Percentiles rank a stretch among this genome's conserved stretches.
Evolutionary conservation across 2,329 filamentous ascomycete genomes (phyloP).

Genomic region (Tolypocladium guangdongense): DNA sequence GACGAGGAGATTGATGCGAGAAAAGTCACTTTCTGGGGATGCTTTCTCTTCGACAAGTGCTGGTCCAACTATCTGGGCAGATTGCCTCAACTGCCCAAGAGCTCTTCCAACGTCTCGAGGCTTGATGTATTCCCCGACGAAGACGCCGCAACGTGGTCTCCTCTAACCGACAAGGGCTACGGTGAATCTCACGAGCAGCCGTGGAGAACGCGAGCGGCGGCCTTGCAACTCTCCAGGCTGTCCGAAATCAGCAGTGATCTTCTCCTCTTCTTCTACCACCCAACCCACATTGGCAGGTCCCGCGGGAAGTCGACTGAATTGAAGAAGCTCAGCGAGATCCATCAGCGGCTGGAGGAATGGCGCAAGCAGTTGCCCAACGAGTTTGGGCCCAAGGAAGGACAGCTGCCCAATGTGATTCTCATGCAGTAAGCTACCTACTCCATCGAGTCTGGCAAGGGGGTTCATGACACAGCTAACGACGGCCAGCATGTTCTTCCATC

Average conservation of each 20-base stretch:
- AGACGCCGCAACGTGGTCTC: constrained; percentile 76
- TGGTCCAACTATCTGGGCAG: constrained; percentile 97
- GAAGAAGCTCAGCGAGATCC: constrained; percentile 86
- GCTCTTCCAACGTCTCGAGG: constrained; percentile 74
- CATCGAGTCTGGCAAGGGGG: neutral
- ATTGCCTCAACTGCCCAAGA: constrained; percentile 72
- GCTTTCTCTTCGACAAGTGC: constrained; percentile 96
- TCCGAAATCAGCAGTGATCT: constrained; percentile 93
- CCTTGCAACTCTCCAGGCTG: constrained; percentile 69
- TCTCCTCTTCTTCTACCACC: constrained; percentile 84
- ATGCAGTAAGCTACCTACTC: constrained; percentile 59
- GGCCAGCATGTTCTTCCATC: constrained; percentile 87
- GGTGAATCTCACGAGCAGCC: constrained; percentile 65
- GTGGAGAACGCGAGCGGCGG: constrained; percentile 70
- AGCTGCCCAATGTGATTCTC: constrained; percentile 68
- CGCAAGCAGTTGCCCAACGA: constrained; percentile 72
- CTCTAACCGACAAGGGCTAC: constrained; percentile 77
- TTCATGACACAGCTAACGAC: constrained; percentile 10
- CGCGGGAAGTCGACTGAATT: constrained; percentile 73
- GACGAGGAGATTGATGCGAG: constrained; percentile 84
- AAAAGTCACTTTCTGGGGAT: constrained; percentile 92
- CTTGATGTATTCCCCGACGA: constrained; percentile 86
- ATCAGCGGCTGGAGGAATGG: constrained; percentile 85
- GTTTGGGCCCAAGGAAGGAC: constrained; percentile 80
- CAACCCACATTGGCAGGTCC: constrained; percentile 50